phyloP scores from a whole-genome alignment of 768 basidiomycete species.

The Krasilnikovozyma curviuscula region DNA sequence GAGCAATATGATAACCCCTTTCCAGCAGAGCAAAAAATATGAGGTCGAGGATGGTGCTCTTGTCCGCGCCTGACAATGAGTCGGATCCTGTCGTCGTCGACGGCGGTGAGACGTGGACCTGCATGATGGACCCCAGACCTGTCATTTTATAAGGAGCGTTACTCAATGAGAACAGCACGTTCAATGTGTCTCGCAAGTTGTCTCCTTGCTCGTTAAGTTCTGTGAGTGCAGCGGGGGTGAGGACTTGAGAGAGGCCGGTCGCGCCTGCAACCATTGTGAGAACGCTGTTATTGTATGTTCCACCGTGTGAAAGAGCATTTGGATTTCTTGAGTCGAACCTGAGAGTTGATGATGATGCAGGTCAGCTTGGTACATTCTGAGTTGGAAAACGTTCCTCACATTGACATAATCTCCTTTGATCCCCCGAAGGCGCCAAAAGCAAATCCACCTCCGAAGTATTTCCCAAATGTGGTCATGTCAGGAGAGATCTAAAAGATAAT shows the following conservation, averaged over 20 bases:
- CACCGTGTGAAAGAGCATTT: conserved; percentile 9
- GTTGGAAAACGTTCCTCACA: conserved; percentile 1
- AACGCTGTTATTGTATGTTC: conserved; percentile 16
- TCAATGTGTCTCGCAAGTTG: conserved; percentile 3
- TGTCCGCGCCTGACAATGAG: neutral
- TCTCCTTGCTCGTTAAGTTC: conserved; percentile 12
- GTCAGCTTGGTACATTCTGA: neutral
- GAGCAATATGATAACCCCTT: conserved; percentile 8
- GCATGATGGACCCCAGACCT: conserved; percentile 15
- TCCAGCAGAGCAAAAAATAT: conserved; percentile 10
- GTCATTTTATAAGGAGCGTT: conserved; percentile 5
- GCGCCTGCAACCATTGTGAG: conserved; percentile 15
- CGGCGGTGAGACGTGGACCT: conserved; percentile 1
- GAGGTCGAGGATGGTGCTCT: neutral
- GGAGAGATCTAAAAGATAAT: neutral
- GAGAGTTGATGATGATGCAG: neutral
- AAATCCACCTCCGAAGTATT: conserved; percentile 15
- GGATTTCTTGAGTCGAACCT: conserved; percentile 14
- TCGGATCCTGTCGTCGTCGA: too few relatives aligned
- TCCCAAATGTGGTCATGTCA: conserved; percentile 13
- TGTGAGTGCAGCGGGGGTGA: conserved; percentile 8
- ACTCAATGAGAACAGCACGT: neutral
- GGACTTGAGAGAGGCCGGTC: conserved; percentile 6
- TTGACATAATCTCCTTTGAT: conserved; percentile 11
- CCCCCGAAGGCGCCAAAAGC: conserved; percentile 15